phyloP scores from a whole-genome alignment of 2,329 filamentous ascomycete species.

The Hymenoscyphus linearis region DNA sequence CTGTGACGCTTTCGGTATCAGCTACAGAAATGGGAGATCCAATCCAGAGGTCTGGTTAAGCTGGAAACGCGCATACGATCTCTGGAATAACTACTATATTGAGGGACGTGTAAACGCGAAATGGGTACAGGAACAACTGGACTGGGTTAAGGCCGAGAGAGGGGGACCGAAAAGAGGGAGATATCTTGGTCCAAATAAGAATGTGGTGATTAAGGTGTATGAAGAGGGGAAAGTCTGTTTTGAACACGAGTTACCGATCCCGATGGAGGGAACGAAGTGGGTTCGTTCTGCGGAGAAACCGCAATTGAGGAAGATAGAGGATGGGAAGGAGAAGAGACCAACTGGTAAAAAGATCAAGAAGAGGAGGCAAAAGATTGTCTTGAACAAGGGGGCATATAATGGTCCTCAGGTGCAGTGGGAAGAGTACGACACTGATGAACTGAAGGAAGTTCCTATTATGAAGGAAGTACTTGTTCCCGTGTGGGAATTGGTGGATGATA shows the following conservation, averaged over 20 bases:
- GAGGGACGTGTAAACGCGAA: constrained; percentile 22
- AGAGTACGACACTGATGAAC: neutral
- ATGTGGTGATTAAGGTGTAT: neutral
- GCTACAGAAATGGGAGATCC: neutral
- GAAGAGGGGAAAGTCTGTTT: neutral
- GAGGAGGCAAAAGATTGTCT: neutral
- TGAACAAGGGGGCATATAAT: neutral
- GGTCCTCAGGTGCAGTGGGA: neutral
- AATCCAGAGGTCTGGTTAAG: constrained; percentile 22
- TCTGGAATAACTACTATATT: constrained; percentile 30
- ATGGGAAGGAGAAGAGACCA: neutral
- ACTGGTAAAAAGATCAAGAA: neutral
- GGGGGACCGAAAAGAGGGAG: neutral
- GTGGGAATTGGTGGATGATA: constrained; percentile 8
- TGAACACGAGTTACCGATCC: neutral
- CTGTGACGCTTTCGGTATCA: constrained; percentile 8
- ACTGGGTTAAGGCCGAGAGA: neutral
- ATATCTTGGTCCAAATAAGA: neutral
- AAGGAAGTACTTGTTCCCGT: neutral
- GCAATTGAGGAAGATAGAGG: neutral
- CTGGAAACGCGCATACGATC: constrained; percentile 31
- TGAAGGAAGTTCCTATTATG: neutral
- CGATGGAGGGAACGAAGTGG: neutral
- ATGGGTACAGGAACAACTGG: constrained; percentile 16
- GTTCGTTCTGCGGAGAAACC: neutral